phyloP scores from a whole-genome alignment of 1,284 basidiomycete genomes.

The Apiotrichum gracile region DNA sequence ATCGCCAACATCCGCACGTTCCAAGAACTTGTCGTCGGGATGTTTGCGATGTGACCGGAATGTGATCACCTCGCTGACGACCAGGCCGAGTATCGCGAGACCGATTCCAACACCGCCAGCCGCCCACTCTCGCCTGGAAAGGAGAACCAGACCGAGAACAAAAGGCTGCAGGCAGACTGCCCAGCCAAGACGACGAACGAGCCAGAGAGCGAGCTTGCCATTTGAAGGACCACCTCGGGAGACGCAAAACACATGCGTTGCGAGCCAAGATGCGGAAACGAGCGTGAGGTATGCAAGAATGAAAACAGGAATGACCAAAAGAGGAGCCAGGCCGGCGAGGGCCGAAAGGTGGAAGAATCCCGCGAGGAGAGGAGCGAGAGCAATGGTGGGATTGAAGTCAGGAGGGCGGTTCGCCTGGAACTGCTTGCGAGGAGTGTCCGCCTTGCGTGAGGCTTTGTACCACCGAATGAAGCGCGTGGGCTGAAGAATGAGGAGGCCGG shows the following conservation, averaged over 20 bases:
- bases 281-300: conserved; percentile 62
- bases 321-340: conserved; percentile 67
- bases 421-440: conserved; percentile 69
- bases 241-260: conserved; percentile 66
- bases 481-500: conserved; percentile 64
- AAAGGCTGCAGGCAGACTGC: conserved; percentile 59
- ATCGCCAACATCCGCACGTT: conserved; percentile 14
- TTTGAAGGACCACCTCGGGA: conserved; percentile 62
- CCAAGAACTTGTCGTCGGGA: not conserved
- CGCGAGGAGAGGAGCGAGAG: conserved; percentile 60
- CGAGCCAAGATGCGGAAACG: conserved; percentile 66
- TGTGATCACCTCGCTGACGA: conserved; percentile 23
- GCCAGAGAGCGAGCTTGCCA: conserved; percentile 65
- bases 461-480: conserved; percentile 59
- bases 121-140: conserved; percentile 62
- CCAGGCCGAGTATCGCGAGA: conserved; percentile 49
- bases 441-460: conserved; percentile 53
- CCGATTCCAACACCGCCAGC: conserved; percentile 62
- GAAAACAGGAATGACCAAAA: conserved; percentile 64
- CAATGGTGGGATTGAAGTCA: conserved; percentile 61
- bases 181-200: conserved; percentile 57
- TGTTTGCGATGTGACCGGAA: conserved; percentile 4
- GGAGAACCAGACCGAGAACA: conserved; percentile 63
- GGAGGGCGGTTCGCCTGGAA: conserved; percentile 65
- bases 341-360: conserved; percentile 62